Percentiles rank a stretch among this genome's conserved stretches.
phyloP scores from a whole-genome alignment of 306 rosid species.

The Quercus dentata region DNA sequence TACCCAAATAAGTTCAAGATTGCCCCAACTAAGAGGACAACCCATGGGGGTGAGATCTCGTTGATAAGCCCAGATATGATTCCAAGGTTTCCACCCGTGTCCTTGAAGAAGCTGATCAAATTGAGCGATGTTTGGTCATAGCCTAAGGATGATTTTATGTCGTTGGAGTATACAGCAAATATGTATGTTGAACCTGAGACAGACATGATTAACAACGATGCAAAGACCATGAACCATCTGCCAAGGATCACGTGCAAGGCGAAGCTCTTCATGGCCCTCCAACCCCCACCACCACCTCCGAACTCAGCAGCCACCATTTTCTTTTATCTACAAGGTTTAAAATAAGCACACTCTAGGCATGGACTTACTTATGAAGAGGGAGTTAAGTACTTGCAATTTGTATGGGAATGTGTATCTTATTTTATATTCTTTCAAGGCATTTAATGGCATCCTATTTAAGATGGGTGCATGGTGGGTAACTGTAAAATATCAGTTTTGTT shows the following conservation, averaged over 20 bases:
- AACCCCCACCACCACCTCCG: not conserved
- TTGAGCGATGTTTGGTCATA: slow-evolving; percentile 76
- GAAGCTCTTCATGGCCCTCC: slow-evolving; percentile 21
- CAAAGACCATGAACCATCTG: slow-evolving; percentile 70
- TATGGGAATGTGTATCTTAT: no score
- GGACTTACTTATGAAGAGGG: not conserved
- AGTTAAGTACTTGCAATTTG: not conserved
- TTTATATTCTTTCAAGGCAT: no score
- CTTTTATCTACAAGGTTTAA: not conserved
- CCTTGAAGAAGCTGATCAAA: slow-evolving; percentile 77
- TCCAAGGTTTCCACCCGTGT: slow-evolving; percentile 63
- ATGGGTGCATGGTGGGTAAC: no score
- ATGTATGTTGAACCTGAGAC: slow-evolving; percentile 68
- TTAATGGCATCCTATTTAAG: no score
- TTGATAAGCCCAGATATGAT: slow-evolving; percentile 56
- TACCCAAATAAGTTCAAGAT: slow-evolving; percentile 70
- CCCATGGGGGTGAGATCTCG: slow-evolving; percentile 65
- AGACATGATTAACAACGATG: slow-evolving; percentile 58
- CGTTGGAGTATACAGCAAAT: slow-evolving; percentile 56
- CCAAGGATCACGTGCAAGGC: slow-evolving; percentile 40
- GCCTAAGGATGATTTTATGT: slow-evolving; percentile 49
- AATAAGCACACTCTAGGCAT: no score
- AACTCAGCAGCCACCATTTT: slow-evolving; percentile 26
- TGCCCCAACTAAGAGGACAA: slow-evolving; percentile 50
- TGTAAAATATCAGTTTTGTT: no score